Evolutionary conservation across 1,284 basidiomycete species (phyloP).

Genomic region (Cryptococcus wingfieldii): DNA sequence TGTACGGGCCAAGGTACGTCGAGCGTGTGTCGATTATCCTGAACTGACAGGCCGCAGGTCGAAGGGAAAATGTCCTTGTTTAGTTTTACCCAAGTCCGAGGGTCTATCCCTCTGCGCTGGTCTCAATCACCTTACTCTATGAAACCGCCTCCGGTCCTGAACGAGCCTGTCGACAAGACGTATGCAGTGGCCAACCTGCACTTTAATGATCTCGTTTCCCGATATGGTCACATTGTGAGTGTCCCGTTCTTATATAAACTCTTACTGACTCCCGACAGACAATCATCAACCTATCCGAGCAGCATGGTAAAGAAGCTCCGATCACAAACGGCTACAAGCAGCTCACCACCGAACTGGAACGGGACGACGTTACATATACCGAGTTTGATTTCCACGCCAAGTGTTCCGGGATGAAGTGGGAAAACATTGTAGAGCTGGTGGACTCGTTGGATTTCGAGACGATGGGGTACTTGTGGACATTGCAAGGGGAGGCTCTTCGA

Average conservation of each 20-base stretch:
- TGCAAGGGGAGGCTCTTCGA: slow-evolving; percentile 65
- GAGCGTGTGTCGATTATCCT: not conserved
- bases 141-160: slow-evolving; percentile 81
- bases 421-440: slow-evolving; percentile 80
- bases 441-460: slow-evolving; percentile 67
- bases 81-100: slow-evolving; percentile 81
- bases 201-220: slow-evolving; percentile 62
- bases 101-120: slow-evolving; percentile 89
- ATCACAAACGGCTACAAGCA: slow-evolving; percentile 76
- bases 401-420: slow-evolving; percentile 59
- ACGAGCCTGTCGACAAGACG: slow-evolving; percentile 70
- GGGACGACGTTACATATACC: slow-evolving; percentile 56
- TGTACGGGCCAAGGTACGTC: slow-evolving; percentile 65
- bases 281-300: slow-evolving; percentile 84
- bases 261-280: slow-evolving; percentile 52
- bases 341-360: slow-evolving; percentile 58
- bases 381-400: slow-evolving; percentile 86
- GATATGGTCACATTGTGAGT: slow-evolving; percentile 72
- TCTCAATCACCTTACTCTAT: slow-evolving; percentile 66
- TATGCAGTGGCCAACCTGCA: slow-evolving; percentile 68
- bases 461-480: slow-evolving; percentile 86
- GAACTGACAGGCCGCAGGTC: slow-evolving; percentile 21
- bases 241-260: slow-evolving; percentile 1
- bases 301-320: slow-evolving; percentile 76
- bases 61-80: slow-evolving; percentile 71